Base-by-base conservation (phyloP, 139 green algal genomes). In the Diplosphaera chodatii region DNA sequence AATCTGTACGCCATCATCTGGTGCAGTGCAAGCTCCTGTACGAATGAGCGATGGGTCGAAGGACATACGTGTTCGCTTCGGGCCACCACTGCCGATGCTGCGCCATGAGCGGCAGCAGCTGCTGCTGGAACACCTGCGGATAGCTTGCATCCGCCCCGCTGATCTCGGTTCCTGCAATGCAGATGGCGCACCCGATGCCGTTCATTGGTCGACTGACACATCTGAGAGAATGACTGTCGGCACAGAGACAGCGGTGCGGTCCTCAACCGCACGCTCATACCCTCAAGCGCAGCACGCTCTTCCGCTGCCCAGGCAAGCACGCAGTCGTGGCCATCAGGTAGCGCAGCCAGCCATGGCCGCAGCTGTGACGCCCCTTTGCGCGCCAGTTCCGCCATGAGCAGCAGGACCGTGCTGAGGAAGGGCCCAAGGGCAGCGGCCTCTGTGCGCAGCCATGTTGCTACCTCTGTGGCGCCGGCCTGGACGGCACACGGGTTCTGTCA, bases 81-180 rank as follows among this genome's bases (percentile, higher is more conserved):
- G 81, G 83, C 81, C 86, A 92, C 27, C 89, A 55, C 22, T 79
- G 77, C 3, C 55, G 73, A 1, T 76, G 67, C 23, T 31, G 63
- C 1, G 71, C 32, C 41, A 86, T 56, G 25, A 79, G 55, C 16
- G 79, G 82, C 59, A 64, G 16, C 40, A 77, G 68, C 27, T 82
- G 59, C 21, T 37, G 31, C 32, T 78, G 8, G 32, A 74, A 85
- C 15, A 70, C 40, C 13, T 40, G 20, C 20, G 5, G 34, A 13
- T 66, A 67, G 41, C 2, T 69, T 65, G 48, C 48, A 59, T 59
- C 48, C 48, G 48, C 16, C 4, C 48, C 48, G 16, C 18, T 25
- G 48, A 59, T 59, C 48, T 59, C 48, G 3, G 48, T 59, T 10
- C 48, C 48, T 59, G 48, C 48, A 27, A 25, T 18, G 3, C 48